A percentile compares a stretch with the other conserved stretches of the same genome.
Evolutionary conservation across 352 stramenopile genomes (phyloP).

Genomic region (Blastocystis sp.): DNA sequence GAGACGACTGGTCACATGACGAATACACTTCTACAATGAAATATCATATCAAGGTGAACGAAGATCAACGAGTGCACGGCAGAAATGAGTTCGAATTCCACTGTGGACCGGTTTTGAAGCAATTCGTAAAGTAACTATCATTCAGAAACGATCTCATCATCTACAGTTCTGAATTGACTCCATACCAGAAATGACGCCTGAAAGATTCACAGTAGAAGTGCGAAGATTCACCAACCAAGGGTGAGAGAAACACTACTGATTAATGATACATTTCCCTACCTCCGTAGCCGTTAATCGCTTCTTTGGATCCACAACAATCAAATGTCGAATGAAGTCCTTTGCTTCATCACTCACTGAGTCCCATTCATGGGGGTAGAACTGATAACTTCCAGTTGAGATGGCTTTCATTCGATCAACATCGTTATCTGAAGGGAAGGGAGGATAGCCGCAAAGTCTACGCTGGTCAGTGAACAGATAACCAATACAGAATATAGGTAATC

Average conservation of each 20-base stretch:
- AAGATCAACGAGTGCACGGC: neutral
- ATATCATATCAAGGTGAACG: neutral
- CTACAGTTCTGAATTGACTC: slow-evolving; percentile 1
- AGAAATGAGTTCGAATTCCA: neutral
- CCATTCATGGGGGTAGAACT: slow-evolving; percentile 85
- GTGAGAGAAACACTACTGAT: slow-evolving; percentile 65
- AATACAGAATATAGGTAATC: slow-evolving; percentile 81
- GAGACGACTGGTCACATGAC: neutral
- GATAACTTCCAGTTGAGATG: slow-evolving; percentile 79
- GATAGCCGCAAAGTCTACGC: slow-evolving; percentile 77
- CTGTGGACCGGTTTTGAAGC: neutral
- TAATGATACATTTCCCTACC: slow-evolving; percentile 24
- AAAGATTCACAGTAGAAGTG: neutral
- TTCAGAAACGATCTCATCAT: neutral
- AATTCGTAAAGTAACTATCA: neutral
- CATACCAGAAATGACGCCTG: slow-evolving; percentile 19
- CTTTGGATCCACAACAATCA: slow-evolving; percentile 65
- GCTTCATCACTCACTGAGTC: slow-evolving; percentile 83
- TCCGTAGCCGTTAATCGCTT: slow-evolving; percentile 70
- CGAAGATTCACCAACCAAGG: slow-evolving; percentile 63
- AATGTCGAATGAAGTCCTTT: slow-evolving; percentile 75
- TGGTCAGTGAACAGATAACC: neutral
- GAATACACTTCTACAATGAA: neutral
- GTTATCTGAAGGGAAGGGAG: slow-evolving; percentile 81
- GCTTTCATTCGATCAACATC: slow-evolving; percentile 76